These are phyloP conservation scores for Chlorella sp. DNA, from an alignment of 139 green algal species.

Conservation along the genomic window DNA sequence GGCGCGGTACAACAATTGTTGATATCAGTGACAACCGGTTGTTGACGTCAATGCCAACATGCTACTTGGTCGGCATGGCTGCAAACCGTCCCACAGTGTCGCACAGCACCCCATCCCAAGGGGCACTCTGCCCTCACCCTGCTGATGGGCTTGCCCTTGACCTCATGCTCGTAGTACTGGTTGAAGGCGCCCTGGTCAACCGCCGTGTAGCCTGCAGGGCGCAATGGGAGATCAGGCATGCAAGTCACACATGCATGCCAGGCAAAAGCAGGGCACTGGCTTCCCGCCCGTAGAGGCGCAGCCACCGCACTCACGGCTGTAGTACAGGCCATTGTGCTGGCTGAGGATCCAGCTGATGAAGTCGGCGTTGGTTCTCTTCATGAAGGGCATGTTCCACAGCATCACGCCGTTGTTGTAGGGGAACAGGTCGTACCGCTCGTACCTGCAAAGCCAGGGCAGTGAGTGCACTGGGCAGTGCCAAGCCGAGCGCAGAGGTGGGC, in stretches of 20 bases:
- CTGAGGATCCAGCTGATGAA: constrained; percentile 19
- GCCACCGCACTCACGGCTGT: neutral
- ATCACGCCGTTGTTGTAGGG: constrained; percentile 28
- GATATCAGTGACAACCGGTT: too few species aligned
- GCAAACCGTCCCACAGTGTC: too few species aligned
- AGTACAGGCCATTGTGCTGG: constrained; percentile 20
- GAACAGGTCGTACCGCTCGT: constrained; percentile 11
- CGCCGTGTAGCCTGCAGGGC: neutral
- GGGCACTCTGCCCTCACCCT: neutral
- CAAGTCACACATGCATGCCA: too few species aligned
- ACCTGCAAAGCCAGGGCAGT: neutral
- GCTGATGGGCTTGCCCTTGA: constrained; percentile 19
- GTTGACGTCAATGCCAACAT: constrained; percentile 14
- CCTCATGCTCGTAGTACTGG: constrained; percentile 9
- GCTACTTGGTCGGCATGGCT: neutral
- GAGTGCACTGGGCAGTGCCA: neutral
- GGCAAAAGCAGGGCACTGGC: too few species aligned
- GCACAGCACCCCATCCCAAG: too few species aligned
- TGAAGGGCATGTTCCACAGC: constrained; percentile 33
- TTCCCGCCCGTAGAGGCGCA: neutral
- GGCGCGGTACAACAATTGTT: too few species aligned
- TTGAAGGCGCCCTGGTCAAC: constrained; percentile 26
- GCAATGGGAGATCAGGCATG: too few species aligned
- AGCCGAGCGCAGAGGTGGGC: constrained; percentile 3
- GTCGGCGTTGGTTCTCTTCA: constrained; percentile 5